Evolutionary conservation across 208 protist species (phyloP), one percentile per base, ranked within the genome.

Genomic region (Vickermania spadyakhi): DNA sequence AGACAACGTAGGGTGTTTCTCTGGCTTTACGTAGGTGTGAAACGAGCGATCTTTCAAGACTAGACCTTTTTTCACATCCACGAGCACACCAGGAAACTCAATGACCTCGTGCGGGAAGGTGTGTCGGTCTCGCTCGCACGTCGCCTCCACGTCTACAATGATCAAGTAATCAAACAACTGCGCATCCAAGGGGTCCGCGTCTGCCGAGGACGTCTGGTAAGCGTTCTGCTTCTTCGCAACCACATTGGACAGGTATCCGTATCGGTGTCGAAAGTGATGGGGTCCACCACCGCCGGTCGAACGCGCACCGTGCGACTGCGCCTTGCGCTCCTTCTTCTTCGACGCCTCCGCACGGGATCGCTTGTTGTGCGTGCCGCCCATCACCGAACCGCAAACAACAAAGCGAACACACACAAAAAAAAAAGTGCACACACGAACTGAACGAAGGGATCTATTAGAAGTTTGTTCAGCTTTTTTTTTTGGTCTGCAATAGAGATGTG

Each of bases 41-140:
- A 96, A 96, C 22, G 86, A 92, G 7, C 73, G 74, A 21, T 77
- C 58, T 11, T 70, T 67, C 55, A 92, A 77, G 4, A 91, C 73
- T 56, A 88, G 56, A 14, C 86, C 74, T 3, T 68, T 70, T 3
- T 75, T 80, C 5, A 89, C 85, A 54, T 96, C 79, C 61, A 98
- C 66, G 4, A 97, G 66, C 1, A 98, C 76, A 11, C 81, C 84
- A 14, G 96, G 93, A 26, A 97, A 78, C 65, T 98, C 96, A 60
- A 98, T 98, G 45, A 98, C 86, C 74, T 98, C 96, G 67, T 98
- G 81, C 36, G 78, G 83, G 56, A 88, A 94, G 55, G 68, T 70
- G 0, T 64, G 61, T 25, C 66, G 62, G 61, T 81, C 52, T n/a
- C 69, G 51, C 58, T 95, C 86, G 58, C 91, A 97, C 21, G 91